Base-by-base conservation (phyloP, 2,329 filamentous ascomycete species). In the Neofusicoccum sp. region DNA sequence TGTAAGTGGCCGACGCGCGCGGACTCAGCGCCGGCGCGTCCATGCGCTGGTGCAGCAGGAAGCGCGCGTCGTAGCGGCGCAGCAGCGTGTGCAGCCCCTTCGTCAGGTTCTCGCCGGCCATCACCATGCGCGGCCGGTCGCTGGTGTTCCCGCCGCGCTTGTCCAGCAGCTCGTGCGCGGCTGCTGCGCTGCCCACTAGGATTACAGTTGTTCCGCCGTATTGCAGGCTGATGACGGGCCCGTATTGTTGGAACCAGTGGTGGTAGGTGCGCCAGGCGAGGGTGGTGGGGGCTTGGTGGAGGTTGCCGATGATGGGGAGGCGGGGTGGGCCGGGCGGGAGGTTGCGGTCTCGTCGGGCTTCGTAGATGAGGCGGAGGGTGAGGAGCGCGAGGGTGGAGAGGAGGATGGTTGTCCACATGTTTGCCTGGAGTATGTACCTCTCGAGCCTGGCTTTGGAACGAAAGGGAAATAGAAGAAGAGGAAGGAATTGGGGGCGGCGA, bases 151-250 rank as follows among this genome's bases (percentile, higher is more conserved):
- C 77, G 0, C 81, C 82, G 62, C 49, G 49, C 29, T 28, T 54
- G 34, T 31, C 34, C 8, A 86, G 80, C n/a, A 86, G 73, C 22
- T 85, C 83, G 43, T 80, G 81, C 0, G 83, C 83, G 1, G 78
- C 74, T 73, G 80, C 80, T 0, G 81, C 79, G 39, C 82, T 80
- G 62, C 81, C 81, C 63, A 86, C 77, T 72, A 73, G 61, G 14
- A 78, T 71, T 5, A 76, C 66, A 16, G 68, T 74, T 4, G 69
- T 67, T 5, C 68, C 68, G 6, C 74, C 74, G 41, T 74, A 71
- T 43, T 74, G 69, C 4, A 70, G 1, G 73, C 49, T 54, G 49
- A 54, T 54, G 34, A 54, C 4, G 4, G 49, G 73, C 3, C 76
- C 75, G 61, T 77, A 77, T 36, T 71, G 61, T 16, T 74, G 65